Evolutionary conservation across 257 asterid species (phyloP).

Genomic region (Dorcoceras hygrometricum): DNA sequence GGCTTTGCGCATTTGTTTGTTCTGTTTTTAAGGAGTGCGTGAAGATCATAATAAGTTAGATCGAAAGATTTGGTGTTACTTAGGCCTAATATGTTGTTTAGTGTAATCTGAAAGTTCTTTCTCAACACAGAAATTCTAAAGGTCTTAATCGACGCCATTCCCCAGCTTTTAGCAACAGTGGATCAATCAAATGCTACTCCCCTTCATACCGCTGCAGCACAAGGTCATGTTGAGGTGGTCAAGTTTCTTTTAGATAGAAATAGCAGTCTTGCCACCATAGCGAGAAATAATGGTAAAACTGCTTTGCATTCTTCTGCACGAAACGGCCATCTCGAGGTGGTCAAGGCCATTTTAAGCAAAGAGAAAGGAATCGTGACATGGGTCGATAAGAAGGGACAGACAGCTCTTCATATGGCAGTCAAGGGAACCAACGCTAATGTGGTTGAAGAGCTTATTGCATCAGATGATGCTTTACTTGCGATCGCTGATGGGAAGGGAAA

Average conservation of each 20-base stretch:
- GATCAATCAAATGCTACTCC: constrained; percentile 75
- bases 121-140: constrained; percentile 48
- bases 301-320: constrained; percentile 73
- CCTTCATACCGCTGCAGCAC: constrained; percentile 64
- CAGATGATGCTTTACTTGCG: constrained; percentile 35
- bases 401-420: constrained; percentile 85
- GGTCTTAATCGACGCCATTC: constrained; percentile 56
- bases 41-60: too few species aligned
- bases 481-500: constrained; percentile 63
- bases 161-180: constrained; percentile 61
- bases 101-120: neutral
- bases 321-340: constrained; percentile 59
- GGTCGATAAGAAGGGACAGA: constrained; percentile 77
- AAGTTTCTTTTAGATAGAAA: constrained; percentile 55
- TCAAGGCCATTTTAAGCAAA: constrained; percentile 58
- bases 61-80: too few species aligned
- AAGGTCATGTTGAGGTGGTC: constrained; percentile 65
- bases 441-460: constrained; percentile 48
- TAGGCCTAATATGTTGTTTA: neutral
- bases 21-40: too few species aligned
- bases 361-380: constrained; percentile 52
- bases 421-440: constrained; percentile 54
- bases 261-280: constrained; percentile 58
- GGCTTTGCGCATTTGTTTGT: too few species aligned
- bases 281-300: constrained; percentile 70